These are phyloP conservation scores for Carex parvula DNA, from an alignment of 176 grass and related monocot species.

Conservation along the genomic window DNA sequence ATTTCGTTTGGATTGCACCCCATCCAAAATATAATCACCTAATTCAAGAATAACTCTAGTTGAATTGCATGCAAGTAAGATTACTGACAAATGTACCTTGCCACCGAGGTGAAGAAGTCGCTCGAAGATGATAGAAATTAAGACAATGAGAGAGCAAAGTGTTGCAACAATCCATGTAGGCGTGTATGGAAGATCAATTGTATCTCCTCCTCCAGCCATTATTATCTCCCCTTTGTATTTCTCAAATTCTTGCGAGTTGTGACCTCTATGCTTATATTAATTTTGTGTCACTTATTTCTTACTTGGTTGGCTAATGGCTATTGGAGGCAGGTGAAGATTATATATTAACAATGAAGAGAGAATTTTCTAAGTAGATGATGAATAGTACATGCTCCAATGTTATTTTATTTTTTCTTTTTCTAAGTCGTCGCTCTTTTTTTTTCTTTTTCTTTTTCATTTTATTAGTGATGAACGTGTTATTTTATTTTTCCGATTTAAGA, in stretches of 20 bases:
- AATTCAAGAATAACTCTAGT: too few species aligned
- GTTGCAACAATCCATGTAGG: slow-evolving; percentile 45
- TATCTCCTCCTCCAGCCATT: neutral
- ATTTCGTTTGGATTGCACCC: too few species aligned
- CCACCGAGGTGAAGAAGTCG: slow-evolving; percentile 35
- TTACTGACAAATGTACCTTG: slow-evolving; percentile 17
- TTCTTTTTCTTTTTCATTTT: too few species aligned
- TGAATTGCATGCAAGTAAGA: neutral
- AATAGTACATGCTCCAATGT: too few species aligned
- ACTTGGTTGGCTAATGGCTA: neutral
- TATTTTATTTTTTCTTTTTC: too few species aligned
- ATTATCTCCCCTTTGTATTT: neutral
- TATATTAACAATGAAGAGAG: too few species aligned
- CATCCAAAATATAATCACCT: too few species aligned
- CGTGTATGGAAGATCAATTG: slow-evolving; percentile 8
- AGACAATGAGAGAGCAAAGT: slow-evolving; percentile 36
- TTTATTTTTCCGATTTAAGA: too few species aligned
- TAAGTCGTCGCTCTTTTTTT: too few species aligned
- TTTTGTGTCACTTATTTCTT: neutral
- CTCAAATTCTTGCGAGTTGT: neutral
- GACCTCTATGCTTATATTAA: neutral
- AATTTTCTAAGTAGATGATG: too few species aligned
- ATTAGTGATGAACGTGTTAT: too few species aligned
- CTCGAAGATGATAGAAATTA: slow-evolving; percentile 43
- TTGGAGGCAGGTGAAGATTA: neutral